phyloP scores from a whole-genome alignment of 768 basidiomycete genomes.

The Cystofilobasidium ferigula region DNA sequence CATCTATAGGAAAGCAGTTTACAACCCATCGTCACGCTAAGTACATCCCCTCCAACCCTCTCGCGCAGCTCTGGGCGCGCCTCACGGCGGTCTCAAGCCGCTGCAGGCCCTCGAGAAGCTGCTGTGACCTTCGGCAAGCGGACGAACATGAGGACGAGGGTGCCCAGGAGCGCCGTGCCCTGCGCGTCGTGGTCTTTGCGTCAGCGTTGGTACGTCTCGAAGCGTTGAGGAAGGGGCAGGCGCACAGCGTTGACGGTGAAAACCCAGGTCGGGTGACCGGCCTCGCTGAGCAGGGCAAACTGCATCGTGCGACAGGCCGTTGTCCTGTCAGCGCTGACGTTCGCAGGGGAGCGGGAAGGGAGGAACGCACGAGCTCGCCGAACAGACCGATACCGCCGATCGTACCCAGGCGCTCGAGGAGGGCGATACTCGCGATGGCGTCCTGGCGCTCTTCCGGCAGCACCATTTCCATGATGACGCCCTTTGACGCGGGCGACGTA shows the following conservation, averaged over 20 bases:
- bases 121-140: background rate
- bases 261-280: constrained; percentile 1
- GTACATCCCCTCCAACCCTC: too few relatives aligned
- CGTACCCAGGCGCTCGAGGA: background rate
- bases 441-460: constrained; percentile 30
- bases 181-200: background rate
- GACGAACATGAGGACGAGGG: background rate
- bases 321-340: background rate
- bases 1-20: too few relatives aligned
- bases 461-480: constrained; percentile 37
- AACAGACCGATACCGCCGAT: background rate
- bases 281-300: background rate
- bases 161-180: background rate
- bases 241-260: background rate
- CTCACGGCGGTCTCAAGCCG: background rate
- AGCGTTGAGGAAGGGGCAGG: too few relatives aligned
- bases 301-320: background rate
- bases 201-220: too few relatives aligned
- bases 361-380: background rate
- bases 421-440: constrained; percentile 27
- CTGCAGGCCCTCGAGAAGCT: background rate
- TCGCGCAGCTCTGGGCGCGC: too few relatives aligned
- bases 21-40: too few relatives aligned
- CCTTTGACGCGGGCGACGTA: constrained; percentile 35
- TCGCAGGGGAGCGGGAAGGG: background rate